Evolutionary conservation across 371 early-diverging fungal species (phyloP), one percentile per base, ranked within the genome.

Genomic region (Lichtheimia hyalospora): DNA sequence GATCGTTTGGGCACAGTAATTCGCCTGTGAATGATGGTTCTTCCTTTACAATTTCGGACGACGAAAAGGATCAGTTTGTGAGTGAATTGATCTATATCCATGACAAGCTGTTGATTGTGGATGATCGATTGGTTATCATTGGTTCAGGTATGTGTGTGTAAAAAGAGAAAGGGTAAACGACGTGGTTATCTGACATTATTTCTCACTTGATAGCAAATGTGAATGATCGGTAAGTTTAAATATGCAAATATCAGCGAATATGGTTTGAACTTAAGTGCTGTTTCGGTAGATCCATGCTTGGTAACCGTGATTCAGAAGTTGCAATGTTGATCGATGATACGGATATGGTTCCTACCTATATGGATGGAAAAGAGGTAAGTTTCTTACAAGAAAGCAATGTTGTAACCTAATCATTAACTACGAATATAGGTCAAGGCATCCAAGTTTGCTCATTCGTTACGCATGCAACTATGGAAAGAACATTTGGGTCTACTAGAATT

Each of bases 51-150:
- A 8, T 46, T 1, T 5, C n/a, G 2, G 44, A 46, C 16, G 56
- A 55, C 20, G 55, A 61, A 21, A 44, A 23, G 15, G 62, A 73
- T 6, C 68, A 77, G 54, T 84, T 84, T 66, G 89, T 92, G 0
- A 90, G 92, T 14, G 96, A 97, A 69, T 82, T 91, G 63, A 77
- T 96, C 28, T 96, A 97, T 70, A 87, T 96, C 42, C 97, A 97
- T 74, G 88, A 90, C 65, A 97, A 97, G 68, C 68, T 96, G 25
- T 78, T 96, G 84, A 95, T 97, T 69, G 89, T 93, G 1, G 97
- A 97, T 68, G 95, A 94, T 61, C 82, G 84, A 23, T 74, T 84
- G 51, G 89, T 90, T 23, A 70, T 97, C 18, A 80, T 92, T 67
- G 97, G 97, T 3, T 92, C 92, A 44, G 88, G 84, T 81, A 83